Conservation (phyloP, 2,329 filamentous ascomycete species). For the Talaromyces sp. region DNA sequence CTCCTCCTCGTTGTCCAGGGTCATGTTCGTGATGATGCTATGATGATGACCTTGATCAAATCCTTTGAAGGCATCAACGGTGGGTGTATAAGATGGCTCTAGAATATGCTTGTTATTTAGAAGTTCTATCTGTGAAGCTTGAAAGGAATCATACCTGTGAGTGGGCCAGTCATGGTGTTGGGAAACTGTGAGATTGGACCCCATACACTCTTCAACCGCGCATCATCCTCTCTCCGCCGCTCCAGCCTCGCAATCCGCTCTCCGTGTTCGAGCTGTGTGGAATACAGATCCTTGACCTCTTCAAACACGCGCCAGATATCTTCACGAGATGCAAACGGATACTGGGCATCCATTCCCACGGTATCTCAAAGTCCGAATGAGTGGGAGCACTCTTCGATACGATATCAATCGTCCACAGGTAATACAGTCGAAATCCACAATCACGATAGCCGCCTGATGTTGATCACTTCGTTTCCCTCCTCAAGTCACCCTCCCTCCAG, state of each 20-base stretch:
- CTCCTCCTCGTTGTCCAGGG: conserved; percentile 81
- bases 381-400: not conserved
- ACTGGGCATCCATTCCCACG: conserved; percentile 60
- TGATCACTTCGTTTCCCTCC: conserved; percentile 1
- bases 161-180: conserved; percentile 74
- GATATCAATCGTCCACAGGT: not conserved
- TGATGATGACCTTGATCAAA: conserved; percentile 81
- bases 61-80: conserved; percentile 82
- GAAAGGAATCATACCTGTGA: conserved; percentile 65
- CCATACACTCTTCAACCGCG: conserved; percentile 79
- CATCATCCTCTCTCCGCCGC: conserved; percentile 61
- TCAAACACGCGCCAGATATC: conserved; percentile 64
- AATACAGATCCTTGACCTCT: conserved; percentile 60
- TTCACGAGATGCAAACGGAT: conserved; percentile 61
- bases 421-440: not conserved
- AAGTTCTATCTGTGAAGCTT: too few relatives aligned
- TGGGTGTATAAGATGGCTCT: conserved; percentile 77
- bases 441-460: conserved; percentile 10
- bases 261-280: conserved; percentile 58
- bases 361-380: not conserved
- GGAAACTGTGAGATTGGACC: conserved; percentile 80
- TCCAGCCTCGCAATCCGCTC: conserved; percentile 62
- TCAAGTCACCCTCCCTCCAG: conserved; percentile 30
- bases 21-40: conserved; percentile 74
- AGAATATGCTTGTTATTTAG: conserved; percentile 10